These are phyloP conservation scores for Vitis vinifera DNA, from an alignment of 164 flowering plant species.

Conservation along the genomic window DNA sequence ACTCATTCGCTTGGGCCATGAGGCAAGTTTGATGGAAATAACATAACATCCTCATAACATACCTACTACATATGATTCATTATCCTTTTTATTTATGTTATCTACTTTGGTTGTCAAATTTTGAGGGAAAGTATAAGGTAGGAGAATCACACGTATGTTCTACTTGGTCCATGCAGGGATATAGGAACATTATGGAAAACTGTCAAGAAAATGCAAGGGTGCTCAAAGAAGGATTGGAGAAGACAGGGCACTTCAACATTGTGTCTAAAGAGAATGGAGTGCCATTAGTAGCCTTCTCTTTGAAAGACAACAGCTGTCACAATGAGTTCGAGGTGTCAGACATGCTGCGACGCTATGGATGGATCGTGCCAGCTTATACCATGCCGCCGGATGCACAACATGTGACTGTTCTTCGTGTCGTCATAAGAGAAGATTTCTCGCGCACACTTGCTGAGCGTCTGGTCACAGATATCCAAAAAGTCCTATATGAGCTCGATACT, in stretches of 20 bases:
- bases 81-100: too few species aligned
- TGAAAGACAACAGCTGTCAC: conserved; percentile 35
- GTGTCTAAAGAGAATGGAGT: conserved; percentile 43
- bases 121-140: too few species aligned
- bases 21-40: conserved; percentile 18
- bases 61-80: too few species aligned
- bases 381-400: conserved; percentile 46
- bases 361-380: conserved; percentile 51
- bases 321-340: conserved; percentile 39
- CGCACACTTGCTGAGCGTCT: conserved; percentile 45
- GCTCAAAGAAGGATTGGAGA: conserved; percentile 38
- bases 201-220: conserved; percentile 38
- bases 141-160: too few species aligned
- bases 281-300: conserved; percentile 41
- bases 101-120: too few species aligned
- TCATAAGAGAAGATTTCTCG: conserved; percentile 42
- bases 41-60: background rate
- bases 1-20: conserved; percentile 38
- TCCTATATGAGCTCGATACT: conserved; percentile 32
- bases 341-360: conserved; percentile 33
- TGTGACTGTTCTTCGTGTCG: conserved; percentile 41
- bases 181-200: conserved; percentile 40
- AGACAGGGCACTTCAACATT: conserved; percentile 32
- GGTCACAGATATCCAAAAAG: conserved; percentile 31
- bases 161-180: conserved; percentile 25